Percentiles rank a stretch among this genome's conserved stretches.
phyloP scores from a whole-genome alignment of 306 rosid species.

The Vigna unguiculata region DNA sequence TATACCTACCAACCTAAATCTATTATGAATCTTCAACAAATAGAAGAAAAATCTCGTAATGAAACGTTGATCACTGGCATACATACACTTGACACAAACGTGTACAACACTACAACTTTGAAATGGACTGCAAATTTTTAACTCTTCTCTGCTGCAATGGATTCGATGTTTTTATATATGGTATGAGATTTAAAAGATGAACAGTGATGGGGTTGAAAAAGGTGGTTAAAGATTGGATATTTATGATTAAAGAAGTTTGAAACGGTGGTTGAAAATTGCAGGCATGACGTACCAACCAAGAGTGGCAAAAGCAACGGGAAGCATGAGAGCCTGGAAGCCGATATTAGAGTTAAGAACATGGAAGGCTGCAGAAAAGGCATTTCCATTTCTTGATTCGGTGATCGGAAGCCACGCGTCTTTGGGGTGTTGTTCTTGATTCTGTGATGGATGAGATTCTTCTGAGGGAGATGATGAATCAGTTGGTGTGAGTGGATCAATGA shows the following conservation, averaged over 20 bases:
- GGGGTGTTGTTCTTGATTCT: constrained; percentile 27
- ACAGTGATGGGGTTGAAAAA: background rate
- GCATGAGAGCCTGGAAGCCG: constrained; percentile 65
- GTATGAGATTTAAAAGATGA: too few species aligned
- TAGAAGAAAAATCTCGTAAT: background rate
- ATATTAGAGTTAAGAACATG: constrained; percentile 64
- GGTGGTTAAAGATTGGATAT: background rate
- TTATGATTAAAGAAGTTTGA: background rate
- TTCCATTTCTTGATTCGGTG: constrained; percentile 69
- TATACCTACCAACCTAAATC: too few species aligned
- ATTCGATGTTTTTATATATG: too few species aligned
- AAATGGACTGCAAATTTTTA: too few species aligned
- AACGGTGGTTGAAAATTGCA: background rate
- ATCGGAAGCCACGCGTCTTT: constrained; percentile 70
- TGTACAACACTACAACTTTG: background rate
- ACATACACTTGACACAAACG: too few species aligned
- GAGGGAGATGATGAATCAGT: background rate
- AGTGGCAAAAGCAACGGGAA: constrained; percentile 68
- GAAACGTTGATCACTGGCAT: background rate
- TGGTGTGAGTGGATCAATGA: background rate
- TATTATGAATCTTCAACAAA: constrained; percentile 30
- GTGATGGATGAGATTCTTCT: background rate
- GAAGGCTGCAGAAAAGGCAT: constrained; percentile 47
- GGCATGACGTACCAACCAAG: constrained; percentile 68
- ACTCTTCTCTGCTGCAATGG: too few species aligned